Evolutionary conservation across 2,329 filamentous ascomycete species (phyloP), one percentile per base, ranked within the genome.

Genomic region (Diaporthe citrichinensis): DNA sequence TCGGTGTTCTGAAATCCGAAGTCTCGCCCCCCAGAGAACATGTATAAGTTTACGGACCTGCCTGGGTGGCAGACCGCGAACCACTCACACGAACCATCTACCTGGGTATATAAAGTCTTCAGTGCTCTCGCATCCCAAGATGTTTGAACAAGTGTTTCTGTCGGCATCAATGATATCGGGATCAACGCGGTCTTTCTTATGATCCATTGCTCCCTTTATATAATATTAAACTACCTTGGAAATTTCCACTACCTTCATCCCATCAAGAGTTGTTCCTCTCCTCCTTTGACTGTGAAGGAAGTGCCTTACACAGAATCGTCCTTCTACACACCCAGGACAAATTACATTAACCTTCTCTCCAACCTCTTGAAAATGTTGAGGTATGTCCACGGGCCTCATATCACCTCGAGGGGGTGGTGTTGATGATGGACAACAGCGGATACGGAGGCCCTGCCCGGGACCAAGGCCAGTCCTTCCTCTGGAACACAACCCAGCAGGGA

Each of bases 381-480:
- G 59, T 46, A 46, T 25, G 59, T 46, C 5, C n/a, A 10, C 3
- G 3, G 0, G 0, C 0, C 7, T 8, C 17, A 1, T 20, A 17
- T 10, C 39, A 31, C 15, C 15, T 12, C 9, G 17, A 65, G 4
- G 2, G 8, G 12, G 9, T 20, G n/a, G 4, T 62, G 14, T 41
- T 65, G 59, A 65, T 31, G 25, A 23, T 17, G 25, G 9, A 14
- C 39, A 9, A 2, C 41, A 34, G 59, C n/a, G 1, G 17, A 31
- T n/a, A n/a, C n/a, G n/a, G n/a, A n/a, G n/a, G n/a, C n/a, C n/a
- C n/a, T n/a, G n/a, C n/a, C n/a, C n/a, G n/a, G n/a, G 15, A 23
- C 6, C 61, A 10, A n/a, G 20, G n/a, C 41, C 61, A 36, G 17
- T 34, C 41, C 44, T 67, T n/a, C 41, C 61, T 49, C 41, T 17